phyloP scores from a whole-genome alignment of 2,329 filamentous ascomycete genomes.

The Penicillium sp. region DNA sequence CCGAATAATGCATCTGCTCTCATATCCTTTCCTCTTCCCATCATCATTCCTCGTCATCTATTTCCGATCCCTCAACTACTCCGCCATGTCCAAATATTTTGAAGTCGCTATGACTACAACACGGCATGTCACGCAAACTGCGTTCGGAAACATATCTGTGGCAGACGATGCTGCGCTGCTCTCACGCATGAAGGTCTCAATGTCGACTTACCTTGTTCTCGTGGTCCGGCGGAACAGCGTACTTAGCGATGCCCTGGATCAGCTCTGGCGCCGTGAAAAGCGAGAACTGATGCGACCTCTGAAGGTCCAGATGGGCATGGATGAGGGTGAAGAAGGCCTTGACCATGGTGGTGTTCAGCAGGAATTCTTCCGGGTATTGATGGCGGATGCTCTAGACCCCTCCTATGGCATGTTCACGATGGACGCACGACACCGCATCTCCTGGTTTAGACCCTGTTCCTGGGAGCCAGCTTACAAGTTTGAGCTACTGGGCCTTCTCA shows the following conservation, averaged over 20 bases:
- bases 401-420: slow-evolving; percentile 71
- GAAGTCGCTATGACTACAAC: slow-evolving; percentile 56
- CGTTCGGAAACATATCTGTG: slow-evolving; percentile 39
- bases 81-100: slow-evolving; percentile 73
- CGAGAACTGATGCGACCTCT: slow-evolving; percentile 77
- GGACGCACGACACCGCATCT: slow-evolving; percentile 68
- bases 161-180: slow-evolving; percentile 58
- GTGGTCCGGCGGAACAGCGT: slow-evolving; percentile 62
- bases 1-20: slow-evolving; percentile 66
- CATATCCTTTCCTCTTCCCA: slow-evolving; percentile 74
- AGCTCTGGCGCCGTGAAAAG: slow-evolving; percentile 80
- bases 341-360: slow-evolving; percentile 95
- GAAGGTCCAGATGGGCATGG: slow-evolving; percentile 79
- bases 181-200: slow-evolving; percentile 59
- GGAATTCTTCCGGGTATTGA: slow-evolving; percentile 84
- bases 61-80: slow-evolving; percentile 83
- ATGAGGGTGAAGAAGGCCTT: slow-evolving; percentile 77
- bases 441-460: slow-evolving; percentile 81
- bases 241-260: slow-evolving; percentile 70
- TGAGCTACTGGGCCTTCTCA: slow-evolving; percentile 78
- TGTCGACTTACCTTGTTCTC: slow-evolving; percentile 65
- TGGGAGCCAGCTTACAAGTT: slow-evolving; percentile 83
- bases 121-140: slow-evolving; percentile 43
- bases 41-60: slow-evolving; percentile 68
- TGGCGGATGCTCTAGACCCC: slow-evolving; percentile 72